Base-by-base conservation (phyloP, 2,329 filamentous ascomycete genomes). In the Lachnellula suecica region DNA sequence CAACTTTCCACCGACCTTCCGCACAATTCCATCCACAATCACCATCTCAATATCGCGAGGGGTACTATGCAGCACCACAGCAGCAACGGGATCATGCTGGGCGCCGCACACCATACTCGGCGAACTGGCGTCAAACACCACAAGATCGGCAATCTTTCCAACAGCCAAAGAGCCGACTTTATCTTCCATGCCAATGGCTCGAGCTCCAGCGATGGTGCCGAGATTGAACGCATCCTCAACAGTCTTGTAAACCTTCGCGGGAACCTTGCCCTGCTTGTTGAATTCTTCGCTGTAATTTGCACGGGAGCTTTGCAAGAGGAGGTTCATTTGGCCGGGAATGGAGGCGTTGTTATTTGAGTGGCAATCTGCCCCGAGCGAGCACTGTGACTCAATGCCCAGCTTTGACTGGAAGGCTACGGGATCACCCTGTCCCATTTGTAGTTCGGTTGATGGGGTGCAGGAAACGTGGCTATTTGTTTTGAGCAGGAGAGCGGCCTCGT, bases 221-320 rank as follows among this genome's bases (percentile, higher is more conserved):
- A 80, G 68, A 54, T 79, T 78, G 61, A 76, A 79, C 2, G 69
- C 74, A 35, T 77, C 69, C 41, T 74, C 68, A 0, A 70, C 71
- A 0, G 65, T 66, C 25, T 68, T 61, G 22, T 64, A 68, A 0
- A 68, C 52, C 43, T 56, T 61, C 3, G 48, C 51, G 2, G 65
- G 64, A 29, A 64, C 61, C 43, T 63, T 58, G 1, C 61, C 60
- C 9, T 58, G 6, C 5, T 61, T 47, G 13, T 63, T 41, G 23
- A 72, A 61, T 25, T 60, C 57, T 25, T 64, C 47, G n/a, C 69
- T 68, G n/a, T 60, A 57, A 23, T 59, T 53, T 2, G 54, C 62
- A 8, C 71, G 64, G 2, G 67, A 59, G 5, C 62, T 56, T 53
- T 71, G 66, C 8, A 73, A 55, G 4, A 64, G 51, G 2, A 70